Base-by-base conservation (phyloP, 345 rosid genomes). In the Gossypium ekmanianum region DNA sequence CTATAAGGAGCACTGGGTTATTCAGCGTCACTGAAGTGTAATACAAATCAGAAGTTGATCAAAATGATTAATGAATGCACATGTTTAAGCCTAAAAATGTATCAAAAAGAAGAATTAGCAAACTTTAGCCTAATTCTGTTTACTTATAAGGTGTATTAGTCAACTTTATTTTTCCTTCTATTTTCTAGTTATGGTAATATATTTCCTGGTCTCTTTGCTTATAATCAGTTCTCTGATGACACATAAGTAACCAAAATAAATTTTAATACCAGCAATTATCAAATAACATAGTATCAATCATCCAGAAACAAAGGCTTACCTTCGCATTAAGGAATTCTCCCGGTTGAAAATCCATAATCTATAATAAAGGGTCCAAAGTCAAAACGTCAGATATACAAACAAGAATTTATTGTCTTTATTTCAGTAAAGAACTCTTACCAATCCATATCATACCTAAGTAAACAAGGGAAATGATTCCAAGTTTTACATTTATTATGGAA, bases 311-410 rank as follows among this genome's bases (percentile, higher is more conserved):
- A 51, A 71, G 63, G 52, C 77, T 68, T 80, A 89, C 97, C 97
- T 95, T 95, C 72, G 93, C 92, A 72, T 91, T 90, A 22, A 93
- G 94, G 81, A 90, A 93, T 76, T 95, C 96, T 61, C 97, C 97
- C 41, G 93, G 97, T 80, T 87, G 96, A 87, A 95, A 95, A 84
- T 93, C 97, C 98, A 95, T 93, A 71, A 91, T 85, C 98, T 92
- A 87, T 75, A 83, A 12, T 29, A 24, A 73, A 44, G 64, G 64
- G n/a, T 47, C 62, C 22, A 78, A 74, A 59, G 10, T 9, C 48
- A 12, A 75, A 81, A 67, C 17, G 72, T 76, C 61, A 72, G 17
- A 55, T 43, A 56, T 14, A 66, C 11, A 24, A 34, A 34, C 41
- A 34, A 34, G 7, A 18, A 43, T 10, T n/a, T 29, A 55, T 73